Conservation (phyloP, 2,329 filamentous ascomycete genomes). For the Apiospora sp. region DNA sequence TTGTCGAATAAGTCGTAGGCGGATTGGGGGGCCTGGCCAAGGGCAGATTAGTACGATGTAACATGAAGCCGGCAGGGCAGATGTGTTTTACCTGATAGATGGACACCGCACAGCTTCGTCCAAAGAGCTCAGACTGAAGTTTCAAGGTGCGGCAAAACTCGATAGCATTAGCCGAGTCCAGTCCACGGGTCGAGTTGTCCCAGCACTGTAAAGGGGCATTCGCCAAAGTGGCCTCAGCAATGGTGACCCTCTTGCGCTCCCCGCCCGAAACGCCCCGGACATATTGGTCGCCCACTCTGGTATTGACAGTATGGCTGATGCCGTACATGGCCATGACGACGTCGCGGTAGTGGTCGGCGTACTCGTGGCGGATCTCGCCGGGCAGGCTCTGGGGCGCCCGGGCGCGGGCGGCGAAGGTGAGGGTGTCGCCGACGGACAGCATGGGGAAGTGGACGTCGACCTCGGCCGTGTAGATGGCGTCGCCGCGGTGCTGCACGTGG, state of each 20-base stretch:
- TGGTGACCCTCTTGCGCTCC: slow-evolving; percentile 81
- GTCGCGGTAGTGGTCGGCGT: slow-evolving; percentile 67
- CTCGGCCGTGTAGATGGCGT: slow-evolving; percentile 48
- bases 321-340: slow-evolving; percentile 77
- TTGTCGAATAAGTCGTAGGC: slow-evolving; percentile 82
- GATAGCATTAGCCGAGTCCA: slow-evolving; percentile 77
- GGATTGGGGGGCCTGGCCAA: slow-evolving; percentile 68
- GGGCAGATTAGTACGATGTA: background rate
- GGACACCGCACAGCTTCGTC: slow-evolving; percentile 69
- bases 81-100: slow-evolving; percentile 56
- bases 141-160: slow-evolving; percentile 76
- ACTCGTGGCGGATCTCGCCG: slow-evolving; percentile 68
- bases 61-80: background rate
- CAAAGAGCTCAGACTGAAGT: slow-evolving; percentile 69
- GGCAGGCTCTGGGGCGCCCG: slow-evolving; percentile 72
- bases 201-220: slow-evolving; percentile 56
- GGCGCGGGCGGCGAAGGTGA: slow-evolving; percentile 75
- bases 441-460: slow-evolving; percentile 68
- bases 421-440: slow-evolving; percentile 76
- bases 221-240: slow-evolving; percentile 78
- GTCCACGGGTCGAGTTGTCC: slow-evolving; percentile 64
- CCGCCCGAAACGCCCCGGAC: slow-evolving; percentile 76
- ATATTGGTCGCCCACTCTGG: slow-evolving; percentile 78
- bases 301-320: slow-evolving; percentile 75
- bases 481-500: slow-evolving; percentile 66